Conservation (phyloP, 2,329 filamentous ascomycete genomes). For the Albifimbria verrucaria region DNA sequence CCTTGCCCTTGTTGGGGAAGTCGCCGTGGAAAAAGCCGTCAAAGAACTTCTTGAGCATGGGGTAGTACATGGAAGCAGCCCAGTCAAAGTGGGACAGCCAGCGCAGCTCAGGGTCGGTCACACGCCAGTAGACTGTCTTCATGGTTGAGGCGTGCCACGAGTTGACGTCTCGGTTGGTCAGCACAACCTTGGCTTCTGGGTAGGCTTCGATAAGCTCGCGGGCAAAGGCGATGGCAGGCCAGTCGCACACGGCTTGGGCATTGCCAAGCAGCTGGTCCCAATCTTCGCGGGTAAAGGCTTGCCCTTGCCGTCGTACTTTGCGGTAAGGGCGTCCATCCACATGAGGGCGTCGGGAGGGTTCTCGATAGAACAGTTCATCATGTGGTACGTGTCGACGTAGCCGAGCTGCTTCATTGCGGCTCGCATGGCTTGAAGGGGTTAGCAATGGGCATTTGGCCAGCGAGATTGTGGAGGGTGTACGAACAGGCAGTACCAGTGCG, state of each 20-base stretch:
- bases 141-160: constrained; percentile 60
- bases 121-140: constrained; percentile 67
- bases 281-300: constrained; percentile 58
- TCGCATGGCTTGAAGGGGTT: constrained; percentile 48
- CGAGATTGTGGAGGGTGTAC: constrained; percentile 19
- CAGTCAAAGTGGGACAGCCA: constrained; percentile 45
- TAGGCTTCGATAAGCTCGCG: constrained; percentile 69
- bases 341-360: constrained; percentile 57
- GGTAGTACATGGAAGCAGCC: constrained; percentile 66
- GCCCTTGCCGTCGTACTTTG: constrained; percentile 37
- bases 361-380: constrained; percentile 68
- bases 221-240: constrained; percentile 64
- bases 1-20: constrained; percentile 63
- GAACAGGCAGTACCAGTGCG: constrained; percentile 69
- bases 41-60: constrained; percentile 69
- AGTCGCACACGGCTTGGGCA: constrained; percentile 66
- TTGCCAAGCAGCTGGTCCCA: constrained; percentile 67
- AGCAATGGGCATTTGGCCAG: background rate
- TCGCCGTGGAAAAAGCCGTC: constrained; percentile 65
- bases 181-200: constrained; percentile 68
- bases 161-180: constrained; percentile 64
- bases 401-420: constrained; percentile 64
- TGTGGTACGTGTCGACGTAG: constrained; percentile 69
- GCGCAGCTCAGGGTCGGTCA: constrained; percentile 55
- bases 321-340: constrained; percentile 66